Percentiles rank a stretch among this genome's conserved stretches.
Evolutionary conservation across 2,329 filamentous ascomycete genomes (phyloP).

Genomic region (Tothia fuscella): DNA sequence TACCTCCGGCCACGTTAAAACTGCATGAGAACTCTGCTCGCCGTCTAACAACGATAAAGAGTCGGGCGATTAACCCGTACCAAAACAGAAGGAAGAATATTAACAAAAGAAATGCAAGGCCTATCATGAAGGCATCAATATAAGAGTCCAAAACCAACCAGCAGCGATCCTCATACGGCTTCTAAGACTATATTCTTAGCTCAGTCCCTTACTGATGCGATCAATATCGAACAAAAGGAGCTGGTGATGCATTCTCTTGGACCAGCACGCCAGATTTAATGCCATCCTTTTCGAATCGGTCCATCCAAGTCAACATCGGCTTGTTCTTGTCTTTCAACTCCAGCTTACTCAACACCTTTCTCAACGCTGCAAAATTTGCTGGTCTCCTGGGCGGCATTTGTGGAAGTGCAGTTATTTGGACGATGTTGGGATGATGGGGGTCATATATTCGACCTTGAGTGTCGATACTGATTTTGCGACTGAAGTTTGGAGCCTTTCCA

Average conservation of each 20-base stretch:
- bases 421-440: background rate
- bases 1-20: too few species aligned
- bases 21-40: too few species aligned
- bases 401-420: conserved; percentile 7
- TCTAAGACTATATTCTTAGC: too few species aligned
- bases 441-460: background rate
- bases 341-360: conserved; percentile 9
- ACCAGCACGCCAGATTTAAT: conserved; percentile 4
- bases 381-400: conserved; percentile 1
- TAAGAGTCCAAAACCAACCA: background rate
- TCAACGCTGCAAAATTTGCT: background rate
- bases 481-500: conserved; percentile 1
- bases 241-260: background rate
- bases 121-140: background rate
- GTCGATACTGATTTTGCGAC: conserved; percentile 3
- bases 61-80: background rate
- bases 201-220: too few species aligned
- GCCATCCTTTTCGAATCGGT: background rate
- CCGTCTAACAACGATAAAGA: too few species aligned
- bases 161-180: too few species aligned
- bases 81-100: background rate
- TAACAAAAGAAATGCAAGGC: background rate
- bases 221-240: conserved; percentile 5
- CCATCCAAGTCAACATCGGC: conserved; percentile 5
- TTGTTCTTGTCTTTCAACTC: conserved; percentile 3